Evolutionary conservation across 176 grass and related monocot genomes (phyloP).

Genomic region (Lolium perenne): DNA sequence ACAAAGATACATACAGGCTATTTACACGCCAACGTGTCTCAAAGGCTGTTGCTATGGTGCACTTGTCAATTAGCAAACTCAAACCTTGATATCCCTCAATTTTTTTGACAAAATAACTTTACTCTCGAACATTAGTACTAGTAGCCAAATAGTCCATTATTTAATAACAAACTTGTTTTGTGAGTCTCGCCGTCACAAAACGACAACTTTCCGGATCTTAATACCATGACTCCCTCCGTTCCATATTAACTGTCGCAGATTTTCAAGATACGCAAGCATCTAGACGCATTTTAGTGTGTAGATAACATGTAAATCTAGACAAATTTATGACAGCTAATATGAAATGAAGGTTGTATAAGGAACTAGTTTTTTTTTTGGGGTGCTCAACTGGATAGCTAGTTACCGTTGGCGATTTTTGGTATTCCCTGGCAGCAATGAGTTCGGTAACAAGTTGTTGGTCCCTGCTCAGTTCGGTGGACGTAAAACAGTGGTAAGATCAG

Average conservation of each 20-base stretch:
- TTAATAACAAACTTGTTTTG: background rate
- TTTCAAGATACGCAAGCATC: too few species aligned
- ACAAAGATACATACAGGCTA: background rate
- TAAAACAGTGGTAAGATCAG: conserved; percentile 9
- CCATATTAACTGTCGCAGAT: too few species aligned
- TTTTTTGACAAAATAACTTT: background rate
- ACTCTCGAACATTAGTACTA: background rate
- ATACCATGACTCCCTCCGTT: background rate
- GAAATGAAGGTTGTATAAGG: too few species aligned
- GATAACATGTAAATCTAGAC: too few species aligned
- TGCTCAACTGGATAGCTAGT: background rate
- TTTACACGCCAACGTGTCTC: background rate
- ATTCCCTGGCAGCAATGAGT: background rate
- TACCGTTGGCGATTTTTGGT: background rate
- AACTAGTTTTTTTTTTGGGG: background rate
- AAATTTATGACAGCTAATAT: too few species aligned
- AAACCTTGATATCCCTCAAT: too few species aligned
- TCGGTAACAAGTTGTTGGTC: conserved; percentile 29
- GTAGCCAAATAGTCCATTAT: background rate
- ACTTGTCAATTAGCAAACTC: background rate
- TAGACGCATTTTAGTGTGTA: too few species aligned
- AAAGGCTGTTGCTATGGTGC: background rate
- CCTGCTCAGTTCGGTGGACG: conserved; percentile 3
- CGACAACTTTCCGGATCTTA: background rate
- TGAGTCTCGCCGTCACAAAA: background rate